These are phyloP conservation scores for Aspergillus ibericus DNA, from an alignment of 2,329 filamentous ascomycete genomes.

Conservation along the genomic window DNA sequence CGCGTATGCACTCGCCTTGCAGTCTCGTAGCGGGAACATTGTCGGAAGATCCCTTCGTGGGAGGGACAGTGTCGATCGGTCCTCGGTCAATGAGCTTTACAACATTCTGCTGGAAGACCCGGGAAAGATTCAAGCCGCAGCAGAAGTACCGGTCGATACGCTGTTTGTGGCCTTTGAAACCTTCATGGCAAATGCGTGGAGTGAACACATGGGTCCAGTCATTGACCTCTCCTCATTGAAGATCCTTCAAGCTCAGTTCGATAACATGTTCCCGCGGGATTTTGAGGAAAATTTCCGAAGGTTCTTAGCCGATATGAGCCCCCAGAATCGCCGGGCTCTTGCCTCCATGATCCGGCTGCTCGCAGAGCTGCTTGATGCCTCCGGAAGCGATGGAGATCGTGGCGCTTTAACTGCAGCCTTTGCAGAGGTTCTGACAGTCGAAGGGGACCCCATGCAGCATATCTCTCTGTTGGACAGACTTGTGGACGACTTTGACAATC, in stretches of 20 bases:
- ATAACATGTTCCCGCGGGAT: conserved; percentile 43
- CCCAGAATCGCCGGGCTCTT: conserved; percentile 71
- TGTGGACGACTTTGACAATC: conserved; percentile 82
- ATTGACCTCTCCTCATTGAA: conserved; percentile 71
- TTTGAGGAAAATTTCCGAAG: conserved; percentile 60
- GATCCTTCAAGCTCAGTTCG: conserved; percentile 63
- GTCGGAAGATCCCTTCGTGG: conserved; percentile 74
- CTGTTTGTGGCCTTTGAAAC: conserved; percentile 93
- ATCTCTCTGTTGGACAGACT: conserved; percentile 86
- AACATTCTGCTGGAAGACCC: conserved; percentile 84
- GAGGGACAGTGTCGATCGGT: conserved; percentile 69
- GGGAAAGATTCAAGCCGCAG: conserved; percentile 70
- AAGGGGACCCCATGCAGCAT: conserved; percentile 75
- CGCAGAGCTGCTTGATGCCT: conserved; percentile 83
- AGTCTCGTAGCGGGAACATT: conserved; percentile 83
- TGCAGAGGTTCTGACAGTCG: conserved; percentile 77
- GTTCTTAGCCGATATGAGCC: conserved; percentile 53
- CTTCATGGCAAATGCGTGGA: conserved; percentile 85
- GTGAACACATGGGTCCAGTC: conserved; percentile 80
- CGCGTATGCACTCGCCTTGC: conserved; percentile 77
- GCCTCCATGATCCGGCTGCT: conserved; percentile 81
- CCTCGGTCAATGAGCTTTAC: conserved; percentile 84
- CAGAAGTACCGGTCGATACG: conserved; percentile 76
- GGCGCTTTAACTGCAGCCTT: conserved; percentile 87
- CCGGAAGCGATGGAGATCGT: conserved; percentile 85